Evolutionary conservation across 257 asterid genomes (phyloP).

Genomic region (Petunia secreta): DNA sequence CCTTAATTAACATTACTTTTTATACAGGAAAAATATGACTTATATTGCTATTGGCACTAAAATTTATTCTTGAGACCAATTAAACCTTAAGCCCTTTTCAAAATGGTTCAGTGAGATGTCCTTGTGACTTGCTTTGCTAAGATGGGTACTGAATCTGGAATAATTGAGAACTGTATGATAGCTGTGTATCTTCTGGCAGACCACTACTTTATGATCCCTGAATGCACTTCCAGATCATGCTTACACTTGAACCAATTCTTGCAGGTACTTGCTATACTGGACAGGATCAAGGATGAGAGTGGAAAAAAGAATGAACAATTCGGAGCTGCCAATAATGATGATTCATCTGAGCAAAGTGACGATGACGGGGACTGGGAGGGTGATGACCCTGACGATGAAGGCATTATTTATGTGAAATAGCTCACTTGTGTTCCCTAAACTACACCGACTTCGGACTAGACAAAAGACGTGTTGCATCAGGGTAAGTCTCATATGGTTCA

Average conservation of each 20-base stretch:
- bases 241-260: constrained; percentile 21
- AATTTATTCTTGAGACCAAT: background rate
- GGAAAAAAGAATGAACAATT: constrained; percentile 38
- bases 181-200: background rate
- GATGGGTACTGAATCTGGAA: background rate
- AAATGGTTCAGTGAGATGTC: background rate
- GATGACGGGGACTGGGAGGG: constrained; percentile 60
- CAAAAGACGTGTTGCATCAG: background rate
- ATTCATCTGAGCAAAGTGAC: constrained; percentile 46
- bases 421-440: constrained; percentile 15
- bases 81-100: background rate
- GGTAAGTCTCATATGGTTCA: background rate
- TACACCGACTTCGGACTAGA: background rate
- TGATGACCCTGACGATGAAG: constrained; percentile 76
- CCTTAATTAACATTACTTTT: constrained; percentile 1
- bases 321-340: constrained; percentile 38
- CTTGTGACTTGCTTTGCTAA: background rate
- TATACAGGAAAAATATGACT: background rate
- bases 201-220: background rate
- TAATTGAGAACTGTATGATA: background rate
- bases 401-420: constrained; percentile 82
- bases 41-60: background rate
- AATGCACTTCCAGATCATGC: constrained; percentile 17
- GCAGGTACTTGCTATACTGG: constrained; percentile 95
- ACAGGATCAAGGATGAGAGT: constrained; percentile 81